A percentile compares a stretch with the other conserved stretches of the same genome.
Conservation (phyloP, 2,329 filamentous ascomycete species). For the Pseudogymnoascus sp. region DNA sequence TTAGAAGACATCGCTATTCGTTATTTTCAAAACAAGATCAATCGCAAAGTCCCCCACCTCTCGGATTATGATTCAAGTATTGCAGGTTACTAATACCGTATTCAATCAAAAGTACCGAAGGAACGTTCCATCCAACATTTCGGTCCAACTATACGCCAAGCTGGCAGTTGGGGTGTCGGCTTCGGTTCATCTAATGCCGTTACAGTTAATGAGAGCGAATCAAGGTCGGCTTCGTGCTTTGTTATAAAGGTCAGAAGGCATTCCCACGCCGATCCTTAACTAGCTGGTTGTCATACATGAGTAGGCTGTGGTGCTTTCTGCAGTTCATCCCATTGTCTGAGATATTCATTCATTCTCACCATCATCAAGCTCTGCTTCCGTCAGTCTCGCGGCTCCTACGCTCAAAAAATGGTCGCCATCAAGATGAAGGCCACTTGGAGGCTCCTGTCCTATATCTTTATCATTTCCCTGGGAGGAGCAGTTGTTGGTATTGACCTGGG, state of each 20-base stretch:
- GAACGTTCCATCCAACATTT: slow-evolving; percentile 3
- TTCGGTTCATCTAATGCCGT: neutral
- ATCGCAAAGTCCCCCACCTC: too few species aligned
- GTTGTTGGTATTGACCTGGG: neutral
- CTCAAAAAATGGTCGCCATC: neutral
- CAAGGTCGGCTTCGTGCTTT: neutral
- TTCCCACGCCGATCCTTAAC: neutral
- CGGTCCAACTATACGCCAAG: neutral
- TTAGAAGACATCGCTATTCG: too few species aligned
- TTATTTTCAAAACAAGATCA: too few species aligned
- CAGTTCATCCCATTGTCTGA: neutral
- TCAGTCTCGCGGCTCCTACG: neutral
- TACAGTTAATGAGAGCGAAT: neutral
- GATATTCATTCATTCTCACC: neutral
- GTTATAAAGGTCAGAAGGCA: slow-evolving; percentile 7
- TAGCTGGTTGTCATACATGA: neutral
- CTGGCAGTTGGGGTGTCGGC: neutral
- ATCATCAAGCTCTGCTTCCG: neutral
- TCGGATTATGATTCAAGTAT: too few species aligned
- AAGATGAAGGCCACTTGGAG: slow-evolving; percentile 3
- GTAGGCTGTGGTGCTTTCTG: neutral
- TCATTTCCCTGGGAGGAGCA: neutral
- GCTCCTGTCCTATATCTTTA: neutral
- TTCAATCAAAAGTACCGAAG: neutral
- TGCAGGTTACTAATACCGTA: too few species aligned